Evolutionary conservation across 352 stramenopile species (phyloP).

Genomic region (Pythium aquatile): DNA sequence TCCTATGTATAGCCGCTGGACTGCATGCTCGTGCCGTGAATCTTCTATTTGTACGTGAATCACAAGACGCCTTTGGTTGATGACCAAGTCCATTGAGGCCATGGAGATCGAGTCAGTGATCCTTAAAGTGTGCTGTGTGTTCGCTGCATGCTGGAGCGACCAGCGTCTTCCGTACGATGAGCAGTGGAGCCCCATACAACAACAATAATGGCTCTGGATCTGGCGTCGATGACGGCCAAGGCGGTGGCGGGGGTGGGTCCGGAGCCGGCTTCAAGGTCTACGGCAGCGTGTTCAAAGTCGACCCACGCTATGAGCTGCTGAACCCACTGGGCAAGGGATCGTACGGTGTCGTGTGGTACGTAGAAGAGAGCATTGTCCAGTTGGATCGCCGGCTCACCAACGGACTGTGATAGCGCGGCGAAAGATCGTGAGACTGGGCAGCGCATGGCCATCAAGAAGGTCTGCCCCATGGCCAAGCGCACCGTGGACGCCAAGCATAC

Average conservation of each 20-base stretch:
- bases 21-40: background rate
- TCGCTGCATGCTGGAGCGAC: background rate
- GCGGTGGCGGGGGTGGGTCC: background rate
- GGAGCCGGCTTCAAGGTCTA: constrained; percentile 71
- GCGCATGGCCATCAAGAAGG: constrained; percentile 91
- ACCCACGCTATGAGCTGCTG: constrained; percentile 83
- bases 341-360: constrained; percentile 89
- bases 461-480: constrained; percentile 84
- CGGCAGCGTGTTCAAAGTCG: constrained; percentile 78
- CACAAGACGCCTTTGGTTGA: constrained; percentile 1
- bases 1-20: constrained; percentile 14
- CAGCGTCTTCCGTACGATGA: background rate
- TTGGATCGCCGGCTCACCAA: background rate
- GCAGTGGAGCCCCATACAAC: constrained; percentile 3
- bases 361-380: background rate
- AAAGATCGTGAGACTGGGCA: constrained; percentile 71
- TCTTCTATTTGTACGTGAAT: constrained; percentile 20
- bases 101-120: background rate
- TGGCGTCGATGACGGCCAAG: background rate
- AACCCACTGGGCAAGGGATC: constrained; percentile 90
- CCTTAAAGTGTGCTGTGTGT: background rate
- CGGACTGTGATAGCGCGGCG: constrained; percentile 44
- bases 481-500: constrained; percentile 85
- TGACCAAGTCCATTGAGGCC: background rate
- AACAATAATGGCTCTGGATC: background rate